Base-by-base conservation (phyloP, 805 yeast genomes). In the Sugiyamaella mastotermitis region DNA sequence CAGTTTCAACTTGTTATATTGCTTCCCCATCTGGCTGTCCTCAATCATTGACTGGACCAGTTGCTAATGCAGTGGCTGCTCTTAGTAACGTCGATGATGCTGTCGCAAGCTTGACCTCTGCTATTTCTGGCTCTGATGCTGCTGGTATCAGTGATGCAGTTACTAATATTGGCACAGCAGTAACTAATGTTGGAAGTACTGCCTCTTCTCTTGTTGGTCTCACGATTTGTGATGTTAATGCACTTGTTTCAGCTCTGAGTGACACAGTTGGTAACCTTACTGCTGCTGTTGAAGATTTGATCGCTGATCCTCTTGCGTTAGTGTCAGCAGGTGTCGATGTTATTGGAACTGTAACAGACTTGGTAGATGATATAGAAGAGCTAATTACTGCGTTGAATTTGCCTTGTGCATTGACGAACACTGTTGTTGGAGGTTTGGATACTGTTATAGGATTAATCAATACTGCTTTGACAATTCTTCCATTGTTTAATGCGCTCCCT, bases 21-120 rank as follows among this genome's bases (percentile, higher is more conserved):
- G 41, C 46, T 40, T 40, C 37, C 3, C 31, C 31, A 15, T 32
- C 33, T 16, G 33, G 33, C 7, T 22, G 33, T 5, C 20, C 24
- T 24, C 33, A 22, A 3, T 15, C 33, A 7, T 16, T 30, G 18
- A 30, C 33, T 30, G 21, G 22, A 16, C 33, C 33, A 11, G 33
- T 30, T 16, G 33, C 18, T 3, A 13, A 8, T n/a, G 33, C 20
- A 19, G 33, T 30, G 18, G 20, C 9, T 16, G 33, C 24, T 8
- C 21, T 30, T 11, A 9, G 15, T 14, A 9, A 10, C 4, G 35
- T 23, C 9, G 27, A 22, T 19, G 35, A 18, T 20, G 26, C 35
- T 11, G 26, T 18, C 4, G 7, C 26, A 9, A 23, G 16, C 18
- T 21, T 32, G 15, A 32, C 26, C 26, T 10, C n/a, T n/a, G 26